Base-by-base conservation (phyloP, 768 basidiomycete genomes). In the Kwoniella mangroviensis region DNA sequence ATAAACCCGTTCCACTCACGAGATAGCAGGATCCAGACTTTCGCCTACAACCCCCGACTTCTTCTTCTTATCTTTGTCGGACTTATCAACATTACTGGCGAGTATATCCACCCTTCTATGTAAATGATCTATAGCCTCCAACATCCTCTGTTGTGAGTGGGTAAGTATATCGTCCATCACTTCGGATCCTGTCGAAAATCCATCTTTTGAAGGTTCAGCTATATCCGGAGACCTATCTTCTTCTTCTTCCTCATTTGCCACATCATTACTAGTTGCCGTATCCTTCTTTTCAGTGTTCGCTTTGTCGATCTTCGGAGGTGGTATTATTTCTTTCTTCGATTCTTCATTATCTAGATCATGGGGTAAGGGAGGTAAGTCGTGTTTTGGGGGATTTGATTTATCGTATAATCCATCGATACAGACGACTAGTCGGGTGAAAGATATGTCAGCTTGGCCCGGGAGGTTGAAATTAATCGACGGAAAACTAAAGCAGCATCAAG, bases 111-210 rank as follows among this genome's bases (percentile, higher is more conserved):
- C 70, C 40, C 66, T 28, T 34, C 70, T 41, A 59, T 69, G 61
- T 40, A 69, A 24, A 43, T 69, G 68, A 58, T 69, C 76, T 24
- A 83, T 79, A 7, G 79, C 71, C 49, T 81, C 82, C 26, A 83
- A 53, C 79, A 82, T 79, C 21, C 81, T 52, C 19, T 69, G 68
- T 51, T 79, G 79, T 2, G 79, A 80, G 68, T 81, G 81, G 41
- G 74, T 74, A 2, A 82, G 68, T 43, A 82, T 81, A 43, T 78
- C 75, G 55, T 82, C 80, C 72, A 82, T 78, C 26, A 81, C 72
- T 56, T 73, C 72, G 40, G 76, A 77, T 6, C 79, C 79, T 10
- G 79, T 79, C 13, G 75, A 63, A 63, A 74, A 75, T 13, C 52
- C 62, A 34, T 19, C 56, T n/a, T 49, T 56, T 9, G 59, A 13